A percentile compares a stretch with the other conserved stretches of the same genome.
Evolutionary conservation across 129 eudicot genomes (phyloP).

Genomic region (Dittrichia graveolens): DNA sequence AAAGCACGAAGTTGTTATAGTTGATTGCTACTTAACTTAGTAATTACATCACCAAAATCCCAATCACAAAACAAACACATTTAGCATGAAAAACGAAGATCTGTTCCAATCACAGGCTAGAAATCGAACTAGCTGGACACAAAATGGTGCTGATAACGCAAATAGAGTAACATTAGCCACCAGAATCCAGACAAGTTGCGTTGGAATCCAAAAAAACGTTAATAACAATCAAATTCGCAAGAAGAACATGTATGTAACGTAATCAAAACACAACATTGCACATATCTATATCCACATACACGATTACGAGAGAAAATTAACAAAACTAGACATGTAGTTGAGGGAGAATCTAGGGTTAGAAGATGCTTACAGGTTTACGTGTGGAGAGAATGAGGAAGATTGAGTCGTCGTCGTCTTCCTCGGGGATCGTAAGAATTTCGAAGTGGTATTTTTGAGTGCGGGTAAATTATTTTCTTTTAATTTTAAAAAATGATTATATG

Average conservation of each 20-base stretch:
- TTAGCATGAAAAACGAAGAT: slow-evolving; percentile 12
- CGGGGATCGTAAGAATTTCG: slow-evolving; percentile 28
- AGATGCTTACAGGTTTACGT: slow-evolving; percentile 32
- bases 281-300: not conserved
- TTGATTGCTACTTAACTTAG: slow-evolving; percentile 13
- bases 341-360: slow-evolving; percentile 25
- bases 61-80: slow-evolving; percentile 12
- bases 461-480: slow-evolving; percentile 14
- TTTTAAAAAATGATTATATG: slow-evolving; percentile 20
- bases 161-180: not conserved
- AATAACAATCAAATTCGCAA: slow-evolving; percentile 27
- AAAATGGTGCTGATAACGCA: slow-evolving; percentile 2
- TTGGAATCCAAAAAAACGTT: slow-evolving; percentile 14
- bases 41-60: not conserved
- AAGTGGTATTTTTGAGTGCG: slow-evolving; percentile 24
- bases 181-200: slow-evolving; percentile 1
- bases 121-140: slow-evolving; percentile 12
- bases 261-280: slow-evolving; percentile 28
- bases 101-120: slow-evolving; percentile 5
- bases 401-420: slow-evolving; percentile 22
- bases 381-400: slow-evolving; percentile 21
- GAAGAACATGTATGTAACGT: slow-evolving; percentile 13
- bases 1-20: not conserved
- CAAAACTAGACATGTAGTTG: not conserved
- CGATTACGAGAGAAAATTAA: not conserved